phyloP scores from a whole-genome alignment of 306 rosid species.

The Pyrus communis region DNA sequence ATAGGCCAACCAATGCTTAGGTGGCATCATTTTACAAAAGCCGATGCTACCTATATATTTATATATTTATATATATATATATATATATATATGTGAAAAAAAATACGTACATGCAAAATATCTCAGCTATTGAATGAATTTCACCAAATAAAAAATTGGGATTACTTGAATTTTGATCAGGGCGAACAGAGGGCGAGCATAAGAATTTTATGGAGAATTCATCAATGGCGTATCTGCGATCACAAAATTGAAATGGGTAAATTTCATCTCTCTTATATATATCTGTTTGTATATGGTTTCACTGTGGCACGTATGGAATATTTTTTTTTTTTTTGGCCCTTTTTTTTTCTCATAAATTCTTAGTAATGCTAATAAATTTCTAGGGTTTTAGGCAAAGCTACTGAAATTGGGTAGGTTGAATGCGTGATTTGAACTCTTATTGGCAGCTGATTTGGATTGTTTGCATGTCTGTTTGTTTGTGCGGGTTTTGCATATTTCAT shows the following conservation, averaged over 20 bases:
- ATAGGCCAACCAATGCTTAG: not conserved
- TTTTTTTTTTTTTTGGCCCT: not conserved
- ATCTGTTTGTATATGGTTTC: not conserved
- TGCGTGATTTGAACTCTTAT: slow-evolving; percentile 2
- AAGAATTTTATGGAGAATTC: slow-evolving; percentile 19
- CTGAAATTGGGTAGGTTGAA: slow-evolving; percentile 17
- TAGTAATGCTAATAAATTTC: slow-evolving; percentile 1
- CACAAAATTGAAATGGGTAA: slow-evolving; percentile 23
- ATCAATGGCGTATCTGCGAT: slow-evolving; percentile 21
- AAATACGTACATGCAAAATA: not conserved
- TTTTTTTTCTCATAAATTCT: slow-evolving; percentile 13
- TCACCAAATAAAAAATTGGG: slow-evolving; percentile 9
- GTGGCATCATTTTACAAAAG: not conserved
- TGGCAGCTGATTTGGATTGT: not conserved
- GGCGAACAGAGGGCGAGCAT: slow-evolving; percentile 7
- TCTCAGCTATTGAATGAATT: slow-evolving; percentile 11
- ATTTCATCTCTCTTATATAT: slow-evolving; percentile 4
- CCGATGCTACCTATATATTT: not conserved
- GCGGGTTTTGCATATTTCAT: not conserved
- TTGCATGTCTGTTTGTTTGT: not conserved
- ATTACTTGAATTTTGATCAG: slow-evolving; percentile 16
- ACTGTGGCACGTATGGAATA: slow-evolving; percentile 9
- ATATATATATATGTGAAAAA: not conserved
- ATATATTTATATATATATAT: not conserved
- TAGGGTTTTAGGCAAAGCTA: slow-evolving; percentile 23